Evolutionary conservation across 164 flowering plant genomes (phyloP), one percentile per base, ranked within the genome.

Genomic region (Kalanchoe fedtschenkoi): DNA sequence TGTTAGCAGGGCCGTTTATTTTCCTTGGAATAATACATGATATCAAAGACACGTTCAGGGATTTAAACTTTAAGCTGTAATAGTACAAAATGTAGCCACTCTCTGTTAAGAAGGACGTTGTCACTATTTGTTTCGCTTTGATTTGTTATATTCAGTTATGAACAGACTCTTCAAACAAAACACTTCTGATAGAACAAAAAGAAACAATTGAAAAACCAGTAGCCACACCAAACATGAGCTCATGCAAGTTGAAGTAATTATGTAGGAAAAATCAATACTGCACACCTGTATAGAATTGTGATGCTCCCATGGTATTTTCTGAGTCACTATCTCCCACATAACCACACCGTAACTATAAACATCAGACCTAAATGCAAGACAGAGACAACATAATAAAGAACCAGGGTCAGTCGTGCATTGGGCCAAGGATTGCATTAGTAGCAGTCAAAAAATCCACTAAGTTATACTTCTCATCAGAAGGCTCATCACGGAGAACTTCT

Each of bases 221-320:
- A n/a, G 7, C 7, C 3, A n/a, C 5, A 43, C 19, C 22, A n/a
- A 43, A 43, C 51, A 43, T n/a, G 51, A 43, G 22, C n/a, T n/a
- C 7, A 43, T 43, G 19, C 1, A 21, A 43, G 22, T 43, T 11
- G 5, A 43, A 43, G 34, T 15, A 30, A 29, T 8, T 17, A 34
- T 16, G n/a, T 15, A 29, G 33, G 33, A 10, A 56, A 56, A 56
- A 26, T 1, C 10, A 56, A 44, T 29, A 68, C 21, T 37, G 39
- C 39, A 24, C 76, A 87, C 99, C 99, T 93, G 99, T 92, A 93
- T 82, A n/a, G 95, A 76, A 72, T 87, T 91, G 57, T 85, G 95
- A 71, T 77, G 81, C 28, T 86, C 96, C 97, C 97, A 93, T 65
- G 97, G 99, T 46, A 95, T 91, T 76, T 89, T 84, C 64, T 87